Percentiles rank a stretch among this genome's conserved stretches.
Conservation (phyloP, 176 grass and related monocot genomes). For the Urochloa ruziziensis region DNA sequence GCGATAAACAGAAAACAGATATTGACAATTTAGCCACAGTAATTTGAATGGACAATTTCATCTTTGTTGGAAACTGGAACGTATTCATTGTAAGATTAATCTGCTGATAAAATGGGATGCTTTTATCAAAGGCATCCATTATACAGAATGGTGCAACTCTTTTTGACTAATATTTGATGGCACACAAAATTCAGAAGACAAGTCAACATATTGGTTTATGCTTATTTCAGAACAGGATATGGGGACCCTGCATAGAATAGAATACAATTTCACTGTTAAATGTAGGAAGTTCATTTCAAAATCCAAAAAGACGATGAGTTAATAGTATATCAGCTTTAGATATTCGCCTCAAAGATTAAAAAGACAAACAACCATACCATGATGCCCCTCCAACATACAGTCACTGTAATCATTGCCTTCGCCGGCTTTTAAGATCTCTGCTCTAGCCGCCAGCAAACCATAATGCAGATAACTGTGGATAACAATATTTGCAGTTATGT, state of each 20-base stretch:
- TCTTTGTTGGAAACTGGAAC: slow-evolving; percentile 20
- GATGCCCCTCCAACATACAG: slow-evolving; percentile 82
- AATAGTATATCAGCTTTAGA: slow-evolving; percentile 7
- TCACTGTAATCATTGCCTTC: slow-evolving; percentile 57
- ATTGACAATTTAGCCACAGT: neutral
- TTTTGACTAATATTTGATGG: neutral
- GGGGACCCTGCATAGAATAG: neutral
- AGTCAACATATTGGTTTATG: neutral
- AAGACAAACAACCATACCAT: slow-evolving; percentile 49
- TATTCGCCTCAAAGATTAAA: slow-evolving; percentile 8
- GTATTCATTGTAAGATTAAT: neutral
- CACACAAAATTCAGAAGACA: neutral
- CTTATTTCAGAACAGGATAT: slow-evolving; percentile 16
- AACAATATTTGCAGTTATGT: slow-evolving; percentile 25
- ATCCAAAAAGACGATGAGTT: slow-evolving; percentile 9
- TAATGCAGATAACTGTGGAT: slow-evolving; percentile 85
- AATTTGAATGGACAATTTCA: neutral
- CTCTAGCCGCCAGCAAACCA: slow-evolving; percentile 93
- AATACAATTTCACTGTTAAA: slow-evolving; percentile 8
- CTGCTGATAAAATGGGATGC: neutral
- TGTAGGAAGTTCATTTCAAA: slow-evolving; percentile 18
- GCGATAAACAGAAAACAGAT: neutral
- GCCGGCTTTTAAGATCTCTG: slow-evolving; percentile 76
- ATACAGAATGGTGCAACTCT: neutral
- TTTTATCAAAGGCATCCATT: slow-evolving; percentile 13